Conservation (phyloP, 805 yeast genomes). For the Lachancea meyersii region DNA sequence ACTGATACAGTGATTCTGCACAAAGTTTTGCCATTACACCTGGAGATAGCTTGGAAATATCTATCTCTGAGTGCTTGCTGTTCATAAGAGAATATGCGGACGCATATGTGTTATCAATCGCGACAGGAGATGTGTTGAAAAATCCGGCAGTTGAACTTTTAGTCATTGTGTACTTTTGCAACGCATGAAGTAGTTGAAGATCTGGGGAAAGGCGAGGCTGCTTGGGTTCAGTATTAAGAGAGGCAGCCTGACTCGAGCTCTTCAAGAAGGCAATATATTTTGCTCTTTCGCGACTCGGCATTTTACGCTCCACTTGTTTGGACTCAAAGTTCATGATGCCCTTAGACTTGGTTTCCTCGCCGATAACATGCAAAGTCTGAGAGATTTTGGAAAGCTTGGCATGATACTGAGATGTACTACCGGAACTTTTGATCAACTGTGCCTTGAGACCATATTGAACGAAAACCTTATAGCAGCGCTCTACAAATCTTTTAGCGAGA, state of each 20-base stretch:
- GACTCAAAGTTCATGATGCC: conserved; percentile 28
- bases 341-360: conserved; percentile 33
- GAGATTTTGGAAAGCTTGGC: conserved; percentile 29
- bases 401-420: conserved; percentile 20
- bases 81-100: conserved; percentile 60
- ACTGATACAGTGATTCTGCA: conserved; percentile 57
- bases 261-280: conserved; percentile 14
- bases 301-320: conserved; percentile 21
- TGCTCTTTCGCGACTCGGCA: conserved; percentile 21
- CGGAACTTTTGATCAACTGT: conserved; percentile 28
- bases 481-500: conserved; percentile 55
- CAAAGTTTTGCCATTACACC: conserved; percentile 58
- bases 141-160: conserved; percentile 23
- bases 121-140: conserved; percentile 32
- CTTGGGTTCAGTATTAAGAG: conserved; percentile 2
- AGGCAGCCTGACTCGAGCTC: conserved; percentile 4
- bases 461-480: conserved; percentile 47
- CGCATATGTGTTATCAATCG: conserved; percentile 46
- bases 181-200: conserved; percentile 14
- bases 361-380: conserved; percentile 30
- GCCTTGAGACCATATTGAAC: conserved; percentile 38
- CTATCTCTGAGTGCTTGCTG: conserved; percentile 60
- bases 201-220: conserved; percentile 13
- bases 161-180: conserved; percentile 28
- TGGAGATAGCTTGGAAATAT: conserved; percentile 61